Evolutionary conservation across 768 basidiomycete species (phyloP).

Genomic region (Boletales sp.): DNA sequence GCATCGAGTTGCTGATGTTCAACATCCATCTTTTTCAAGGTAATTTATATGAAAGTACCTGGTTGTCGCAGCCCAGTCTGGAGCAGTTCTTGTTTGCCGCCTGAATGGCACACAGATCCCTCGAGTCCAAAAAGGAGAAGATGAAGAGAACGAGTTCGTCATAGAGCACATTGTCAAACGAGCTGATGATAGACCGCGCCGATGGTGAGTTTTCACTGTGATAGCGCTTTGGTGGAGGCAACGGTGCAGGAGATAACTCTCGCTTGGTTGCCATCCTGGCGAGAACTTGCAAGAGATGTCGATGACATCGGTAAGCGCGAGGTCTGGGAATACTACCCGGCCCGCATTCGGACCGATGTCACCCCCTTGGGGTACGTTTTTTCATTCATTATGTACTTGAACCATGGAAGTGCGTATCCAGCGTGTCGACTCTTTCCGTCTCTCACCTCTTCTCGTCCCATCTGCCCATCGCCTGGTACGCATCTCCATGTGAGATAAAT

Average conservation of each 20-base stretch:
- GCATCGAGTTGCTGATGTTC: constrained; percentile 7
- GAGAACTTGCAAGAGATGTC: no score
- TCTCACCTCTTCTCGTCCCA: not conserved
- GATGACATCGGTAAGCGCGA: not conserved
- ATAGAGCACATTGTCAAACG: constrained; percentile 58
- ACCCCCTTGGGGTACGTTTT: no score
- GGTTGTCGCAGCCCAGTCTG: constrained; percentile 63
- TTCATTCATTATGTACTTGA: no score
- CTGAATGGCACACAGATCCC: constrained; percentile 66
- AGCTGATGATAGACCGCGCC: constrained; percentile 21
- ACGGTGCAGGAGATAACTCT: constrained; percentile 40
- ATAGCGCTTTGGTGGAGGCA: constrained; percentile 59
- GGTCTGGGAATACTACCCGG: constrained; percentile 7
- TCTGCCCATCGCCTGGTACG: constrained; percentile 1
- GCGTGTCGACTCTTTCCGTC: not conserved
- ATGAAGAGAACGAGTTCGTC: constrained; percentile 75
- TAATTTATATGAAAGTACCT: constrained; percentile 37
- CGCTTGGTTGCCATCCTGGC: constrained; percentile 38
- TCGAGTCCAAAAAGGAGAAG: constrained; percentile 65
- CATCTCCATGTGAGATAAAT: not conserved
- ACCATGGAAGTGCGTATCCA: not conserved
- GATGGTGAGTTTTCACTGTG: constrained; percentile 27
- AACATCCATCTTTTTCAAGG: constrained; percentile 7
- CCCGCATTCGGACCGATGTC: not conserved
- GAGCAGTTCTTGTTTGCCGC: constrained; percentile 62